phyloP scores from a whole-genome alignment of 352 stramenopile genomes.

The Peronosclerospora sorghi region DNA sequence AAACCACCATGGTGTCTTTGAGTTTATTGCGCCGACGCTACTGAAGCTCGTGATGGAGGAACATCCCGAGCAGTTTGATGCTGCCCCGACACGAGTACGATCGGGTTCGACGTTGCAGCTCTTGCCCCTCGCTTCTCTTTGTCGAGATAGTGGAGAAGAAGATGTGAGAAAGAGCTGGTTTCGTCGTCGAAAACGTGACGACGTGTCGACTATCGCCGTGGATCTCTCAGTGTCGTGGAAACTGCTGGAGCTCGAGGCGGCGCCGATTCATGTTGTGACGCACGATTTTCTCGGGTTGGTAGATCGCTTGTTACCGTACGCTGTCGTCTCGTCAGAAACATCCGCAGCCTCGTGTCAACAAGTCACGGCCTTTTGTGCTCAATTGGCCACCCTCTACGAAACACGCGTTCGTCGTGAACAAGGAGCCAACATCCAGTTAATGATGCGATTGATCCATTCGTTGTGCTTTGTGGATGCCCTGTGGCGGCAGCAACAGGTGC shows the following conservation, averaged over 20 bases:
- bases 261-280: conserved; percentile 23
- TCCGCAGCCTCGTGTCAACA: conserved; percentile 5
- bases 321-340: conserved; percentile 8
- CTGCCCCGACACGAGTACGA: conserved; percentile 6
- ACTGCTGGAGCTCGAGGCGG: conserved; percentile 20
- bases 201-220: conserved; percentile 6
- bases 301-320: conserved; percentile 25
- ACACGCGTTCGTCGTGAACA: conserved; percentile 18
- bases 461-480: conserved; percentile 37
- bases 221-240: conserved; percentile 19
- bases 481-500: conserved; percentile 23
- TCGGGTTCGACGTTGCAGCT: conserved; percentile 14
- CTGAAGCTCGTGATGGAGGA: conserved; percentile 46
- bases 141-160: conserved; percentile 8
- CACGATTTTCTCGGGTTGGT: conserved; percentile 20
- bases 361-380: conserved; percentile 22
- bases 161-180: conserved; percentile 25
- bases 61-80: conserved; percentile 31
- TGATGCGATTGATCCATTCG: conserved; percentile 32
- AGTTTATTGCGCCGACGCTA: conserved; percentile 42
- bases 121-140: conserved; percentile 15
- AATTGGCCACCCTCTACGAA: conserved; percentile 30
- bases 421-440: conserved; percentile 12
- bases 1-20: conserved; percentile 30
- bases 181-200: conserved; percentile 7